phyloP scores from a whole-genome alignment of 495 filamentous ascomycete genomes.

The Hyaloscypha finlandica region DNA sequence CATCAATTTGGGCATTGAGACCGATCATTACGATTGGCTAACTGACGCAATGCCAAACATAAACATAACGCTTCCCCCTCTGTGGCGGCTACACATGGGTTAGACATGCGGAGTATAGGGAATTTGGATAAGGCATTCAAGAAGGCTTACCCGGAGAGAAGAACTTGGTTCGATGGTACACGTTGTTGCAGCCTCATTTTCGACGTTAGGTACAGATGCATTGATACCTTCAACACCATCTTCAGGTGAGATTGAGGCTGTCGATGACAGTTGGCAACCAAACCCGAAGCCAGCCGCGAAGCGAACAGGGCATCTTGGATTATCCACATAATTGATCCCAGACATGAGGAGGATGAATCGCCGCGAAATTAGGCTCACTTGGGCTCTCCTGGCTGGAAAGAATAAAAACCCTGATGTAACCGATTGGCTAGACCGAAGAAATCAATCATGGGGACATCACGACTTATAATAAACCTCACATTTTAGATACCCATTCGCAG shows the following conservation, averaged over 20 bases:
- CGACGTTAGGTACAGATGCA: conserved; percentile 2
- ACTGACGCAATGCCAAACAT: conserved; percentile 4
- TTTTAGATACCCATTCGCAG: too few species aligned
- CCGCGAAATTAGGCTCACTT: background rate
- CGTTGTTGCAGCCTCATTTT: background rate
- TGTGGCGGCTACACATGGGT: conserved; percentile 6
- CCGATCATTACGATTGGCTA: background rate
- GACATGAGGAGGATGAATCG: background rate
- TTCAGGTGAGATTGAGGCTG: conserved; percentile 2
- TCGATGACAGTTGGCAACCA: background rate
- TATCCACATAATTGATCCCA: background rate
- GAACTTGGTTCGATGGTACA: background rate
- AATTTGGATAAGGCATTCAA: background rate
- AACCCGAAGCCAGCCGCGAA: background rate
- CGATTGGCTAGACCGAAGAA: too few species aligned
- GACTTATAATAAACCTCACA: too few species aligned
- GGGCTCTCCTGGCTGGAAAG: background rate
- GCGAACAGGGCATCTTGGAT: background rate
- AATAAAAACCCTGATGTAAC: too few species aligned
- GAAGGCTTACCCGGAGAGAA: conserved; percentile 8
- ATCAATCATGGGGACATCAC: too few species aligned
- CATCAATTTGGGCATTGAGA: background rate
- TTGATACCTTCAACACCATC: background rate
- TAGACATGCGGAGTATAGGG: background rate
- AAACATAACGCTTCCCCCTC: conserved; percentile 4